Evolutionary conservation across 169 alveolate species (phyloP), one percentile per base, ranked within the genome.

Genomic region (Cryptosporidium sp.): DNA sequence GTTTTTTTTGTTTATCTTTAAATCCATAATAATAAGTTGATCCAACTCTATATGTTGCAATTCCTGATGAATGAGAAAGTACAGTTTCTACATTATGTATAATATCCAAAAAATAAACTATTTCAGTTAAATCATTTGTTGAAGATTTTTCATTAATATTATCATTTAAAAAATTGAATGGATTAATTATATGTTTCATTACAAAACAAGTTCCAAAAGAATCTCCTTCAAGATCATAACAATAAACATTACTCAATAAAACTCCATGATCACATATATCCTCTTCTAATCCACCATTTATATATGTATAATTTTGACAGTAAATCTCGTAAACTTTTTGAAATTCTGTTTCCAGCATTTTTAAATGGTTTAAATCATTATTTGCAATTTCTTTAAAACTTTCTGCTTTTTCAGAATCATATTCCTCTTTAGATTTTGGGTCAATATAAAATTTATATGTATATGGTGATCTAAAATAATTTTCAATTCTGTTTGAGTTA

Each of bases 81-180:
- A 80, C 23, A 7, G 89, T 80, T 67, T 80, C 89, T n/a, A 80
- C 89, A 80, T 80, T 80, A 26, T 80, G 89, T 26, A 80, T 80
- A 7, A 65, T 80, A 42, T 80, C 89, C 26, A 80, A 42, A 29
- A 45, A 80, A 45, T 80, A 80, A 8, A 62, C 31, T 1, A 80
- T 2, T 18, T 62, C 37, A 26, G 52, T 51, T 21, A 14, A 61
- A 21, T 42, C 75, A 23, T 42, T 9, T 16, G 21, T 23, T 8
- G 16, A 39, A 0, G 16, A 26, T 8, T 10, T 14, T 42, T 53
- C 14, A 8, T 45, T 2, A 4, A 12, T 14, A 48, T 16, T 48
- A 48, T 48, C 56, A 14, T 1, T 61, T 26, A 48, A 21, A 10
- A 60, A n/a, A 35, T 58, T 56, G n/a, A 73, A 58, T 29, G 89